Percentiles rank a stretch among this genome's conserved stretches.
phyloP scores from a whole-genome alignment of 129 eudicot genomes.

The Chrysanthemum seticuspe region DNA sequence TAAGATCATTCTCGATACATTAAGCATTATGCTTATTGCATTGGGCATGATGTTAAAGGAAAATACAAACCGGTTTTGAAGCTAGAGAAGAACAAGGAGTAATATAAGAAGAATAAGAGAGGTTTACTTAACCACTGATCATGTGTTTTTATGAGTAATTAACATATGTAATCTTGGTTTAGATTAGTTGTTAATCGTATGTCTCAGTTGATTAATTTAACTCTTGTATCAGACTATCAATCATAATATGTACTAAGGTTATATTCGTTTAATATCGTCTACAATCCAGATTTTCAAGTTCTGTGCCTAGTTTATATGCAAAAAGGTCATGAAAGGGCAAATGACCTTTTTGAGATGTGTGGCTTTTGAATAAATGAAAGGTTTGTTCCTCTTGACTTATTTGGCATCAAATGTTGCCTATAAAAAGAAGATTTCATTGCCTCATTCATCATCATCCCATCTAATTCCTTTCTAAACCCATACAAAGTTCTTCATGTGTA shows the following conservation, averaged over 20 bases:
- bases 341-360: no score
- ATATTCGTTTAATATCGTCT: neutral
- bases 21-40: constrained; percentile 12
- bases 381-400: no score
- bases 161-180: constrained; percentile 21
- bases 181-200: constrained; percentile 16
- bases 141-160: constrained; percentile 4
- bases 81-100: constrained; percentile 13
- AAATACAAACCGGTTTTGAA: neutral
- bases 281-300: neutral
- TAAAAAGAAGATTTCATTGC: no score
- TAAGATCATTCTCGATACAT: constrained; percentile 25
- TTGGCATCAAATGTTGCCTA: no score
- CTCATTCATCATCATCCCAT: no score
- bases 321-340: no score
- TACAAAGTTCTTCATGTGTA: no score
- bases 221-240: neutral
- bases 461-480: no score
- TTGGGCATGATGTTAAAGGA: constrained; percentile 18
- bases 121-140: neutral
- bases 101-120: neutral
- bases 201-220: constrained; percentile 15
- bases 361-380: no score
- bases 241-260: neutral
- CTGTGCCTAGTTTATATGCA: neutral